A percentile compares a stretch with the other conserved stretches of the same genome.
Conservation (phyloP, 2,329 filamentous ascomycete species). For the Alternaria burnsii region DNA sequence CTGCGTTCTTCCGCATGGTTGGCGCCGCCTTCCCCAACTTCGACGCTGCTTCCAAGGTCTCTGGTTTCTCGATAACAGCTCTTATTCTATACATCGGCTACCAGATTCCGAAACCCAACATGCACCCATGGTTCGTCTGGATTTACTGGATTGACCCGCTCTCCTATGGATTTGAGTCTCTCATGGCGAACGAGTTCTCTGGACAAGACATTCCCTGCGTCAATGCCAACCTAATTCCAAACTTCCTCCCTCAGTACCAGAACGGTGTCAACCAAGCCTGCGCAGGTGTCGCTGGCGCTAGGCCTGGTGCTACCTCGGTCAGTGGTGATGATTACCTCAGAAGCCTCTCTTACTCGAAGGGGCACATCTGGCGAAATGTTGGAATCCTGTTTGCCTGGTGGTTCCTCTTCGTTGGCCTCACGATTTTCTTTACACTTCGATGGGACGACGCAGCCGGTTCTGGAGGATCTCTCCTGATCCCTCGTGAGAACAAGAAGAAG, state of each 20-base stretch:
- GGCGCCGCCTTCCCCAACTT: slow-evolving; percentile 71
- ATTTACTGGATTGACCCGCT: slow-evolving; percentile 78
- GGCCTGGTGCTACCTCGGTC: slow-evolving; percentile 58
- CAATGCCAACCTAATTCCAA: slow-evolving; percentile 60
- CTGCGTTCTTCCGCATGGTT: slow-evolving; percentile 81
- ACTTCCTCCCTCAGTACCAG: slow-evolving; percentile 58
- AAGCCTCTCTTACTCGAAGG: slow-evolving; percentile 56
- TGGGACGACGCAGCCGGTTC: slow-evolving; percentile 65
- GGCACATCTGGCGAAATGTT: slow-evolving; percentile 51
- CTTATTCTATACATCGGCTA: slow-evolving; percentile 72
- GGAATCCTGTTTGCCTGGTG: slow-evolving; percentile 57
- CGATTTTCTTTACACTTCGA: slow-evolving; percentile 64
- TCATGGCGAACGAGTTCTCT: slow-evolving; percentile 75
- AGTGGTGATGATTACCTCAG: slow-evolving; percentile 67
- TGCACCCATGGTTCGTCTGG: slow-evolving; percentile 63
- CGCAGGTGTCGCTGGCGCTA: slow-evolving; percentile 66
- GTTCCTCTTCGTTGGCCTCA: slow-evolving; percentile 60
- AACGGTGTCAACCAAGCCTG: slow-evolving; percentile 60
- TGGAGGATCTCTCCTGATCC: slow-evolving; percentile 66
- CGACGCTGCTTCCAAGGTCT: slow-evolving; percentile 65
- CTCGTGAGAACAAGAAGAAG: slow-evolving; percentile 54
- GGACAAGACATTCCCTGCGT: slow-evolving; percentile 58
- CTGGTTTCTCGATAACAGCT: slow-evolving; percentile 64
- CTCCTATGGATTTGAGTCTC: slow-evolving; percentile 77
- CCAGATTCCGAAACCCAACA: slow-evolving; percentile 56